Percentiles rank a stretch among this genome's conserved stretches.
phyloP scores from a whole-genome alignment of 2,329 filamentous ascomycete genomes.

The Diaporthe nobilis region DNA sequence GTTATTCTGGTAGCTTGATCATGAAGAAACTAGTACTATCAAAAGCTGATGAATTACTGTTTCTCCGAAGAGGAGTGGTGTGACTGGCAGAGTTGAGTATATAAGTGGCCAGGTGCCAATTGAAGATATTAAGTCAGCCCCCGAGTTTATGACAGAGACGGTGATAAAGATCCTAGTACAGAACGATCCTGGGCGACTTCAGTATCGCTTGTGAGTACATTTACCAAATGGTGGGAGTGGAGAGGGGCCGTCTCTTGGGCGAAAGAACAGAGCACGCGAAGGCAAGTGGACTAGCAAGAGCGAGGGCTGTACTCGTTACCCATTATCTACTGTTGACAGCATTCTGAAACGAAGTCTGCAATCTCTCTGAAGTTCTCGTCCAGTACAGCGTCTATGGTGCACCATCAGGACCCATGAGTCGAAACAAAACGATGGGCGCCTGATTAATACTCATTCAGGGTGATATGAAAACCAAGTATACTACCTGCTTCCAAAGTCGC shows the following conservation, averaged over 20 bases:
- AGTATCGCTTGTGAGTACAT: background rate
- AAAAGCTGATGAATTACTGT: background rate
- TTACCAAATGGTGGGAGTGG: background rate
- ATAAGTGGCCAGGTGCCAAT: background rate
- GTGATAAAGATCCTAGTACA: background rate
- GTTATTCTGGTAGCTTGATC: too few species aligned
- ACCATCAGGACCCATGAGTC: background rate
- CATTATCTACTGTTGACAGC: too few species aligned
- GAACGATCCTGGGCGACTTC: background rate
- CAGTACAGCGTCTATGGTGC: background rate
- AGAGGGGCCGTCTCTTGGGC: background rate
- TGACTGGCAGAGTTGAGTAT: background rate
- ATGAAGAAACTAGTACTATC: background rate
- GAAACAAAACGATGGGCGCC: background rate
- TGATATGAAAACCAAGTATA: background rate
- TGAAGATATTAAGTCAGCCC: background rate
- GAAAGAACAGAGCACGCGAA: background rate
- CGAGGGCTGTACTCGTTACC: background rate
- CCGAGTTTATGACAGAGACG: background rate
- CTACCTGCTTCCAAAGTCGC: background rate
- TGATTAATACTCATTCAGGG: background rate
- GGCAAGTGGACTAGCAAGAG: background rate
- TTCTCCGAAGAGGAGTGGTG: background rate
- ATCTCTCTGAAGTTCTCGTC: too few species aligned
- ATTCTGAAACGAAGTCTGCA: background rate